phyloP scores from a whole-genome alignment of 1,284 basidiomycete species.

The Austropuccinia psidii region DNA sequence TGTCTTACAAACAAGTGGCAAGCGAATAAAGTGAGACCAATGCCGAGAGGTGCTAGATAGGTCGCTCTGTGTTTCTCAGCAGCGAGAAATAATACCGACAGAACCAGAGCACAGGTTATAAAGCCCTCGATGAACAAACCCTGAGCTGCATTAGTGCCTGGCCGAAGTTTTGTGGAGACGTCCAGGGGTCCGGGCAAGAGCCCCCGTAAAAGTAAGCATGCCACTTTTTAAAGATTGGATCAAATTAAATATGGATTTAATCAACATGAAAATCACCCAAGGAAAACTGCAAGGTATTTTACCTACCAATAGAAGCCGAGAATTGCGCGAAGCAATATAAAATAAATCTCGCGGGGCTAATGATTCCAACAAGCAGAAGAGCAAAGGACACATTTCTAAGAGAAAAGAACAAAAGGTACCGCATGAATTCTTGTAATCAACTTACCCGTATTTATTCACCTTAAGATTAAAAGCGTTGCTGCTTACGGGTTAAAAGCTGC shows the following conservation, averaged over 20 bases:
- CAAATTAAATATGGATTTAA: too few species aligned
- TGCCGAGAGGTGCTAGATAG: constrained; percentile 65
- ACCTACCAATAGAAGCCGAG: not conserved
- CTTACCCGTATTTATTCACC: too few species aligned
- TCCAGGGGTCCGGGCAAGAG: constrained; percentile 29
- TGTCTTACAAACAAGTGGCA: constrained; percentile 56
- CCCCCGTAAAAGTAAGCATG: too few species aligned
- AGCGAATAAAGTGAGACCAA: constrained; percentile 62
- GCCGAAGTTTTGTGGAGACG: constrained; percentile 18
- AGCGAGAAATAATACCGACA: constrained; percentile 29
- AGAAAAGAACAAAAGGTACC: not conserved
- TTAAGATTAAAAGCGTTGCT: not conserved
- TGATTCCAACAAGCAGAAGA: constrained; percentile 57
- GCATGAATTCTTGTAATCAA: not conserved
- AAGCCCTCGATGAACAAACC: constrained; percentile 33
- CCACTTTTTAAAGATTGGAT: too few species aligned
- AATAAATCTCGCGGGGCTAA: constrained; percentile 58
- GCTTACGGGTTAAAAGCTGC: constrained; percentile 48
- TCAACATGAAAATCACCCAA: too few species aligned
- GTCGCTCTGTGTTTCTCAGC: constrained; percentile 56
- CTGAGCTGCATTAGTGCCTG: constrained; percentile 12
- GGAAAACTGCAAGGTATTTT: too few species aligned
- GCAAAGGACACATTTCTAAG: constrained; percentile 59
- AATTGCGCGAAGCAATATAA: constrained; percentile 59
- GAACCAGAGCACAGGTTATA: constrained; percentile 22